Conservation (phyloP, 1,139 yeast species). For the Zygoascus meyerae region DNA sequence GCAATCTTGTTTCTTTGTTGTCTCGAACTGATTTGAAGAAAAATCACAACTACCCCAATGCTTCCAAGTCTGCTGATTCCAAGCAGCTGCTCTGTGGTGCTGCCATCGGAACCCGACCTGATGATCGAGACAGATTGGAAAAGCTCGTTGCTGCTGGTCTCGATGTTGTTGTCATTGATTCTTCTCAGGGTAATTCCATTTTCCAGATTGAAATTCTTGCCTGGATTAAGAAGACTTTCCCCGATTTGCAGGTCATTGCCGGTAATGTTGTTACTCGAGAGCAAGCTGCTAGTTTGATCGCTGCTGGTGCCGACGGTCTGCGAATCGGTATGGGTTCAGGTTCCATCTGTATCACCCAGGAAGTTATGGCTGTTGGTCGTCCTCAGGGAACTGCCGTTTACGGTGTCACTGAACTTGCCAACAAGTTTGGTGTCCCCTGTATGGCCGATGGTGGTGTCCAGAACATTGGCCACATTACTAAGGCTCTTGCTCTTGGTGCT, state of each 20-base stretch:
- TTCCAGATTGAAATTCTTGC: conserved; percentile 91
- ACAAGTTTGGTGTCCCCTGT: conserved; percentile 88
- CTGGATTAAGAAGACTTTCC: conserved; percentile 79
- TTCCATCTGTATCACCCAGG: conserved; percentile 97
- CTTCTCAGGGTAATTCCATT: conserved; percentile 94
- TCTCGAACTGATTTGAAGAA: conserved; percentile 97
- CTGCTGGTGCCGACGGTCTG: conserved; percentile 96
- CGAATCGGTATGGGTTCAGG: conserved; percentile 99
- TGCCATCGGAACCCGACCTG: conserved; percentile 89
- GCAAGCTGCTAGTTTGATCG: conserved; percentile 93
- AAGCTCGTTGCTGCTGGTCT: conserved; percentile 93
- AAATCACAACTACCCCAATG: conserved; percentile 88
- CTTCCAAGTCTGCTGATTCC: conserved; percentile 87
- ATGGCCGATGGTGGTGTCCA: conserved; percentile 99
- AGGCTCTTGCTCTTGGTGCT: conserved; percentile 96
- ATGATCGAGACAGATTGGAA: conserved; percentile 78
- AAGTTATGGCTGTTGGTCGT: conserved; percentile 99
- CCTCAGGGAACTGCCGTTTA: conserved; percentile 98
- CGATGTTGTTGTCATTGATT: conserved; percentile 92
- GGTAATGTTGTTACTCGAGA: conserved; percentile 99
- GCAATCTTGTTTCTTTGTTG: conserved; percentile 77
- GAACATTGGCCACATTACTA: conserved; percentile 96
- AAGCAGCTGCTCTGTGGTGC: conserved; percentile 99
- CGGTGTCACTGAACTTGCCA: conserved; percentile 81
- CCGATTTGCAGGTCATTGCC: conserved; percentile 82